Evolutionary conservation across 2,329 filamentous ascomycete genomes (phyloP).

Genomic region (Alternaria incomplexa): DNA sequence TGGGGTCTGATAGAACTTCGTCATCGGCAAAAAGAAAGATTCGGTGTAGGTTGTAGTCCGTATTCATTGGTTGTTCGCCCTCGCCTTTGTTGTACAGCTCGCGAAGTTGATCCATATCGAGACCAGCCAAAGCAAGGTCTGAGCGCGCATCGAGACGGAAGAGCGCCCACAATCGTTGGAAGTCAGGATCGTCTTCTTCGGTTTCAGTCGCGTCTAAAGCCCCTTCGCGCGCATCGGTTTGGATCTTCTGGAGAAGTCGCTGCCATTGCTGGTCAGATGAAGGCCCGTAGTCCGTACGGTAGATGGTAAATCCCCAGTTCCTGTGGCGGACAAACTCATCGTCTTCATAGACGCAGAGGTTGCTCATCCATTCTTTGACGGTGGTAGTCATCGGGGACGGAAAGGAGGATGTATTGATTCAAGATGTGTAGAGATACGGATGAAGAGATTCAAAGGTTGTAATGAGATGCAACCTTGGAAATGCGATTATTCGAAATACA

Average conservation of each 20-base stretch:
- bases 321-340: not conserved
- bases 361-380: not conserved
- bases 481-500: too few species aligned
- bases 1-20: slow-evolving; percentile 8
- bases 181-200: slow-evolving; percentile 4
- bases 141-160: slow-evolving; percentile 22
- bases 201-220: not conserved
- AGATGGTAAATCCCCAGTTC: slow-evolving; percentile 24
- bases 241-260: slow-evolving; percentile 16
- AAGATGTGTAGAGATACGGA: not conserved
- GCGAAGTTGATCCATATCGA: slow-evolving; percentile 18
- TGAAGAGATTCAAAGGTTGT: not conserved
- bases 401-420: not conserved
- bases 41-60: slow-evolving; percentile 5
- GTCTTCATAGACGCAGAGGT: not conserved
- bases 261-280: slow-evolving; percentile 20
- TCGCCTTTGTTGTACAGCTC: slow-evolving; percentile 13
- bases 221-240: not conserved
- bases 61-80: slow-evolving; percentile 15
- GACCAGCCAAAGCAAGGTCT: slow-evolving; percentile 11
- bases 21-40: slow-evolving; percentile 16
- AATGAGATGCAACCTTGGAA: not conserved
- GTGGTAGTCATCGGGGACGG: not conserved
- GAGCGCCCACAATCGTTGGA: slow-evolving; percentile 13
- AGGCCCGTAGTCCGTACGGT: slow-evolving; percentile 18